Percentiles rank a stretch among this genome's conserved stretches.
Conservation (phyloP, 2,329 filamentous ascomycete species). For the Mycogone perniciosa region DNA sequence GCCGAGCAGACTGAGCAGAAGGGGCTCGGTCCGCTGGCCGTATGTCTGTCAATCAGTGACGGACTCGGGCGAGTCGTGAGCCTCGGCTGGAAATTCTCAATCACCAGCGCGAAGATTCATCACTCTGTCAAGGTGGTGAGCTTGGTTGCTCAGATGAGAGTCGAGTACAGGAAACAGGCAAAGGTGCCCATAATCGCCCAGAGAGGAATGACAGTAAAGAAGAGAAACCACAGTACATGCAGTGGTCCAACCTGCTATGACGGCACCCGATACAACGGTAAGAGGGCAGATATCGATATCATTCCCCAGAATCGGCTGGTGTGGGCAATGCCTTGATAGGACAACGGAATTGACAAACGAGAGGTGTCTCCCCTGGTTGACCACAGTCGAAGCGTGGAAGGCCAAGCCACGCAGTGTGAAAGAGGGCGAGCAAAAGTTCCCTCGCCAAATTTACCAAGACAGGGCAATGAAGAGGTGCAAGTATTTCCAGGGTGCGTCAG, state of each 20-base stretch:
- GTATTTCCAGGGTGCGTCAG: conserved; percentile 14
- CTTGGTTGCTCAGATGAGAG: conserved; percentile 26
- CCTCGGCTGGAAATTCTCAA: conserved; percentile 29
- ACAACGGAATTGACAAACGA: conserved; percentile 11
- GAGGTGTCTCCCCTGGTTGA: conserved; percentile 5
- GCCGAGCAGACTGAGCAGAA: conserved; percentile 26
- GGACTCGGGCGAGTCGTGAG: conserved; percentile 34
- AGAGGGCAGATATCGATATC: conserved; percentile 14
- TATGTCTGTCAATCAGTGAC: conserved; percentile 29
- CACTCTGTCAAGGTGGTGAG: conserved; percentile 30
- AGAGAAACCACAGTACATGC: conserved; percentile 3
- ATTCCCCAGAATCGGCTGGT: conserved; percentile 18
- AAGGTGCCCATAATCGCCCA: conserved; percentile 32
- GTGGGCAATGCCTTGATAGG: conserved; percentile 18
- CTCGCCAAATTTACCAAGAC: conserved; percentile 30
- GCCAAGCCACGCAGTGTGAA: conserved; percentile 29
- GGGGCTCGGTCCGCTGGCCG: conserved; percentile 28
- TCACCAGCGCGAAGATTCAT: conserved; percentile 31
- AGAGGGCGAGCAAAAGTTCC: conserved; percentile 36
- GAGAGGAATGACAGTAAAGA: conserved; percentile 12
- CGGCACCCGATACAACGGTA: conserved; percentile 9
- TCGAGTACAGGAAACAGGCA: conserved; percentile 28
- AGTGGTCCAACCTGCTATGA: conserved; percentile 7
- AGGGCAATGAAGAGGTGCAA: conserved; percentile 29
- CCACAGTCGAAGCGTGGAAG: conserved; percentile 10